A percentile compares a stretch with the other conserved stretches of the same genome.
These are phyloP conservation scores for Fallopia convolvulus DNA, from an alignment of 148 eudicot genomes.

Conservation along the genomic window DNA sequence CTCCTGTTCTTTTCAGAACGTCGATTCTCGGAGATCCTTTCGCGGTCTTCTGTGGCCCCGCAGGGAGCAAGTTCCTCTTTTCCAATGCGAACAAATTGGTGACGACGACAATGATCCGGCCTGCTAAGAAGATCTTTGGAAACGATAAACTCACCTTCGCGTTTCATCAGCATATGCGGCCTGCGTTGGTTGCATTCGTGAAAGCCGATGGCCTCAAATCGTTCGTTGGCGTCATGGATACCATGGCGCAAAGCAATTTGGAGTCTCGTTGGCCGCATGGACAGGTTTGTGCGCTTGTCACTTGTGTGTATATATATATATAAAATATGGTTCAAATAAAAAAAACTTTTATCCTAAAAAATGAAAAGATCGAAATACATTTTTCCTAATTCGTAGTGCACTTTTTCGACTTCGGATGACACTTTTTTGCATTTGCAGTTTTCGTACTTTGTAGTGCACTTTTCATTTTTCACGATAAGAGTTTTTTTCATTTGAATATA, in stretches of 20 bases:
- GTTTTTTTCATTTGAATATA: too few relatives aligned
- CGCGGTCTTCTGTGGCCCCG: slow-evolving; percentile 27
- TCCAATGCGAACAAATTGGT: slow-evolving; percentile 41
- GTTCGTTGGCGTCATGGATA: slow-evolving; percentile 58
- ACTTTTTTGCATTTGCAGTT: neutral
- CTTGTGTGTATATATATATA: too few relatives aligned
- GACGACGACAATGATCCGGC: slow-evolving; percentile 1
- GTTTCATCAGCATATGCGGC: slow-evolving; percentile 21
- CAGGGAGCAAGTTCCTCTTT: slow-evolving; percentile 48
- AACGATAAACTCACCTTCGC: neutral
- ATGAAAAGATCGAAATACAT: too few relatives aligned
- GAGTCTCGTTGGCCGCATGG: slow-evolving; percentile 29
- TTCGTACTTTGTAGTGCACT: too few relatives aligned
- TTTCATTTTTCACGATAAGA: neutral
- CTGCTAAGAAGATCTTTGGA: neutral
- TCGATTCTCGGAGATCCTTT: slow-evolving; percentile 23
- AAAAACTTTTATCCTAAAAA: too few relatives aligned
- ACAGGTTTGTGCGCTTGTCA: neutral
- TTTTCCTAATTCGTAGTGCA: too few relatives aligned
- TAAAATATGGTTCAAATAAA: too few relatives aligned
- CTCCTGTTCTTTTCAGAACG: slow-evolving; percentile 21
- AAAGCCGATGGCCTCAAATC: slow-evolving; percentile 58
- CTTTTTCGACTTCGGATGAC: too few relatives aligned
- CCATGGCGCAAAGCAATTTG: slow-evolving; percentile 52
- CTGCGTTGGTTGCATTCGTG: slow-evolving; percentile 53